A percentile compares a stretch with the other conserved stretches of the same genome.
These are phyloP conservation scores for Penicillium pulvis DNA, from an alignment of 495 filamentous ascomycete genomes.

Conservation along the genomic window DNA sequence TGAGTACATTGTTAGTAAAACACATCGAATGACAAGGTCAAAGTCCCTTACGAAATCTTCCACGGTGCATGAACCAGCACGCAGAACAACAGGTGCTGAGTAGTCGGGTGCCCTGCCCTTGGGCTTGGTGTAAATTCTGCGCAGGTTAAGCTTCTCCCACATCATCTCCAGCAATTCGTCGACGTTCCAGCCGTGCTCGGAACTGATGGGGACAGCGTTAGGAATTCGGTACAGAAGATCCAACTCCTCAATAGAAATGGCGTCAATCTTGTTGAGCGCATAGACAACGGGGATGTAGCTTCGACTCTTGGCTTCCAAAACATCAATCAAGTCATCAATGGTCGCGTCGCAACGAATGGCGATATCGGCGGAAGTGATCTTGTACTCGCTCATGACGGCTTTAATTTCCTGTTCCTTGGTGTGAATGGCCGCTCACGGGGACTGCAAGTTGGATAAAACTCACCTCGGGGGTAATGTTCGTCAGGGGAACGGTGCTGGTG, in stretches of 20 bases:
- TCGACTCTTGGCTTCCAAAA: slow-evolving; percentile 92
- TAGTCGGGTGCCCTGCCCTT: slow-evolving; percentile 96
- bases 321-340: slow-evolving; percentile 89
- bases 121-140: slow-evolving; percentile 95
- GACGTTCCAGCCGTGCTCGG: slow-evolving; percentile 97
- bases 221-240: slow-evolving; percentile 96
- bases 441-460: slow-evolving; percentile 18
- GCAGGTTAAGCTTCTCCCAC: slow-evolving; percentile 95
- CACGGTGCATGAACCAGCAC: slow-evolving; percentile 78
- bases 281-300: slow-evolving; percentile 98
- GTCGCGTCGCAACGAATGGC: slow-evolving; percentile 96
- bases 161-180: slow-evolving; percentile 96
- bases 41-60: slow-evolving; percentile 89
- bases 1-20: slow-evolving; percentile 41
- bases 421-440: not conserved
- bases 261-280: slow-evolving; percentile 98
- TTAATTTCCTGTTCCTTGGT: slow-evolving; percentile 73
- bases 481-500: slow-evolving; percentile 87
- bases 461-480: slow-evolving; percentile 87
- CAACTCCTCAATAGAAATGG: slow-evolving; percentile 95
- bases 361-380: slow-evolving; percentile 95
- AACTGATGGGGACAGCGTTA: slow-evolving; percentile 94
- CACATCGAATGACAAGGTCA: slow-evolving; percentile 5
- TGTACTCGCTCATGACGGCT: slow-evolving; percentile 96
- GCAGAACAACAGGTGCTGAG: slow-evolving; percentile 84